These are phyloP conservation scores for Talaromyces sp. DNA, from an alignment of 2,329 filamentous ascomycete genomes.

Conservation along the genomic window DNA sequence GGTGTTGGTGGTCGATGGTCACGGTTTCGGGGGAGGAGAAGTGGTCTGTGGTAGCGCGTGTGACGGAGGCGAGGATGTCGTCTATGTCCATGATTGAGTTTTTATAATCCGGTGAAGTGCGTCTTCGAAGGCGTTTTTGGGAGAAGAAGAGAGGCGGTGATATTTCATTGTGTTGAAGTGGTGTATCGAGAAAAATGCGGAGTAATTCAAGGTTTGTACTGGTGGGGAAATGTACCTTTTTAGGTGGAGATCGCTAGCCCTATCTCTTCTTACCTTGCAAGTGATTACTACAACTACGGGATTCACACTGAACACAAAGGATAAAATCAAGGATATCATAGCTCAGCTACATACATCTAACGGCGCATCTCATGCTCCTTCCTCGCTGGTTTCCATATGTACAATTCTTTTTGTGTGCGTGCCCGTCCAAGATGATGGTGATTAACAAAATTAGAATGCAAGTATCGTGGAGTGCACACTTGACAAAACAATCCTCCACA, in stretches of 20 bases:
- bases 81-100: slow-evolving; percentile 51
- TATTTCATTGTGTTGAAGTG: background rate
- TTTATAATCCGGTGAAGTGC: too few relatives aligned
- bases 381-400: background rate
- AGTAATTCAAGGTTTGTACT: slow-evolving; percentile 1
- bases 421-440: background rate
- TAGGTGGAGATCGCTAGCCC: background rate
- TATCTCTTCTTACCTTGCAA: background rate
- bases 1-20: slow-evolving; percentile 70
- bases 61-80: slow-evolving; percentile 73
- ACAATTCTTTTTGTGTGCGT: slow-evolving; percentile 6
- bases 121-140: background rate
- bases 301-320: background rate
- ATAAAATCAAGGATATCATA: slow-evolving; percentile 2
- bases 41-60: slow-evolving; percentile 53
- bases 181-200: background rate
- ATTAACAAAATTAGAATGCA: slow-evolving; percentile 5
- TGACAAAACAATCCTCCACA: slow-evolving; percentile 1
- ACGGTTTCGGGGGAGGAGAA: slow-evolving; percentile 34
- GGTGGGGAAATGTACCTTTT: background rate
- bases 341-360: slow-evolving; percentile 3
- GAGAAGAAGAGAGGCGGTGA: background rate
- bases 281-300: background rate
- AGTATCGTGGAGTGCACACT: background rate
- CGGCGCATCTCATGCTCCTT: background rate